Percentiles rank a stretch among this genome's conserved stretches.
Evolutionary conservation across 2,329 filamentous ascomycete species (phyloP).

Genomic region (Amesomyces nigricolor): DNA sequence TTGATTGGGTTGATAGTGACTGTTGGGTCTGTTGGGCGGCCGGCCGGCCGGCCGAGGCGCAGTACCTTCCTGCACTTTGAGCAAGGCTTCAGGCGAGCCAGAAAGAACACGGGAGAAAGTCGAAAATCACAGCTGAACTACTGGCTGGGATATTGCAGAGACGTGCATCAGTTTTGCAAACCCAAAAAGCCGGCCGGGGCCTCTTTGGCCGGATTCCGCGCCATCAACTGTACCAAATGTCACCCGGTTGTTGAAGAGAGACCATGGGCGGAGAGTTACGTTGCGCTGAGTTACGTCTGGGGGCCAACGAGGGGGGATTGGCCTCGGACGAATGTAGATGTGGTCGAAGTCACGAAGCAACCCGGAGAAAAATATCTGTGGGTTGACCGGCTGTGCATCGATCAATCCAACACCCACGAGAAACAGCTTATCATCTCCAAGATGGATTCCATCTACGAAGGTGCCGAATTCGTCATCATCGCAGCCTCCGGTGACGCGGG

Average conservation of each 20-base stretch:
- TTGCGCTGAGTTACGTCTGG: slow-evolving; percentile 6
- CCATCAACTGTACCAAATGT: neutral
- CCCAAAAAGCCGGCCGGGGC: neutral
- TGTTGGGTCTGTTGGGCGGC: neutral
- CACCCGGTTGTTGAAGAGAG: neutral
- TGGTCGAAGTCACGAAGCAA: slow-evolving; percentile 12
- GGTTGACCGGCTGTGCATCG: slow-evolving; percentile 27
- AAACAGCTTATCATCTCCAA: neutral
- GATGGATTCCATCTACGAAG: slow-evolving; percentile 6
- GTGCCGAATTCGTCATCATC: slow-evolving; percentile 1
- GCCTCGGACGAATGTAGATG: slow-evolving; percentile 4
- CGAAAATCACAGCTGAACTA: neutral
- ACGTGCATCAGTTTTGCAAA: too few relatives aligned
- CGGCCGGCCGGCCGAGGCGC: neutral
- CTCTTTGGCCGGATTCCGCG: neutral
- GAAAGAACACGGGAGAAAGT: neutral
- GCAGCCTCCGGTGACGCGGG: neutral
- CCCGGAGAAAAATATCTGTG: slow-evolving; percentile 28
- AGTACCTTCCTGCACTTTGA: neutral
- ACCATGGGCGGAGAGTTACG: neutral
- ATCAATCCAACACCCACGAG: slow-evolving; percentile 17
- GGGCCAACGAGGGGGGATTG: neutral
- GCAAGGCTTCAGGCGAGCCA: neutral
- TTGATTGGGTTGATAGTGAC: neutral
- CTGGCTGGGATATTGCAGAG: too few relatives aligned